Evolutionary conservation across 78 protist genomes (phyloP).

Genomic region (Dictyostelium capitatum): DNA sequence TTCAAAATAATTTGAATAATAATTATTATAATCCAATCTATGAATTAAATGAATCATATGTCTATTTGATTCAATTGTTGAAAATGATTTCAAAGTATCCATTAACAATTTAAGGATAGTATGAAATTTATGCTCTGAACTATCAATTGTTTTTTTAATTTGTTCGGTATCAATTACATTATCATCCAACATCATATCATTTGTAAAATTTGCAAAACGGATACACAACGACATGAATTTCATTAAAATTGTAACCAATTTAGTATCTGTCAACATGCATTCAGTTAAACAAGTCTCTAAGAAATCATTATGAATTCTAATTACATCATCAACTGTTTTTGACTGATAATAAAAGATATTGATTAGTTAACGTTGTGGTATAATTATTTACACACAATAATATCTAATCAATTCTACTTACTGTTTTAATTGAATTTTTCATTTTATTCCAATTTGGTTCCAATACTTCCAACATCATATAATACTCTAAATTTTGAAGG

Average conservation of each 20-base stretch:
- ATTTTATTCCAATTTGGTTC: conserved; percentile 90
- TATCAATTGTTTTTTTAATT: conserved; percentile 16
- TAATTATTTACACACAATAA: too few species aligned
- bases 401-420: conserved; percentile 8
- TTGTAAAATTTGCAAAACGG: conserved; percentile 37
- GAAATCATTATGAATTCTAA: conserved; percentile 81
- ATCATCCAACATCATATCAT: conserved; percentile 9
- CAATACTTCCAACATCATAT: conserved; percentile 90
- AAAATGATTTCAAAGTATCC: conserved; percentile 63
- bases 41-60: conserved; percentile 75
- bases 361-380: too few species aligned
- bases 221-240: conserved; percentile 58
- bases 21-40: conserved; percentile 60
- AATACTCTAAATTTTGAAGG: conserved; percentile 86
- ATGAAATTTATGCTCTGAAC: conserved; percentile 49
- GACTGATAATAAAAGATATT: conserved; percentile 15
- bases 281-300: conserved; percentile 85
- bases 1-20: conserved; percentile 61
- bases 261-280: conserved; percentile 85
- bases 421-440: conserved; percentile 46
- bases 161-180: background rate
- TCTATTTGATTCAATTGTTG: conserved; percentile 57
- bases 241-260: conserved; percentile 47
- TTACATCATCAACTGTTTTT: conserved; percentile 85
- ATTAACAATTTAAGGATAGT: conserved; percentile 29